Conservation (phyloP, 169 alveolate genomes). For the Plasmodium falciparum region DNA sequence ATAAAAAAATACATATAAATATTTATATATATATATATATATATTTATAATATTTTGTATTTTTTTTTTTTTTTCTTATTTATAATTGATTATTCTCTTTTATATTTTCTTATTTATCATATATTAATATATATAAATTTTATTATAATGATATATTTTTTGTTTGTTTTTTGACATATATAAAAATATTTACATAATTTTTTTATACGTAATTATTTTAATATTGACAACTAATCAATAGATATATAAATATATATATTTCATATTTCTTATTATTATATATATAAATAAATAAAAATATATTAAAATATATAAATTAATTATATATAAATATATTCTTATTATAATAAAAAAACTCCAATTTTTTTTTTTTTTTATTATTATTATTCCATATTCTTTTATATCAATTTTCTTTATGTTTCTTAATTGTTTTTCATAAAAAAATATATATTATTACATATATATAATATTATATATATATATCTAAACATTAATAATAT, state of each 20-base stretch:
- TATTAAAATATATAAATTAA: not conserved
- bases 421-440: too few species aligned
- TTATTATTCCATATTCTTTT: too few species aligned
- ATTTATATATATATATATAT: not conserved
- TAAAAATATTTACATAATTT: too few species aligned
- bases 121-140: not conserved
- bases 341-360: too few species aligned
- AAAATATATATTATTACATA: too few species aligned
- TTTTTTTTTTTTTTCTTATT: too few species aligned
- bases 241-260: not conserved
- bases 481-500: too few species aligned
- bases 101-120: not conserved
- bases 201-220: not conserved
- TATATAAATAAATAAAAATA: not conserved
- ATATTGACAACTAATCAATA: conserved; percentile 8
- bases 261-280: not conserved
- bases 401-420: too few species aligned
- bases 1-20: not conserved
- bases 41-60: not conserved
- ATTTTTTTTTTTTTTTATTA: too few species aligned
- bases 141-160: not conserved
- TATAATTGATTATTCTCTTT: not conserved
- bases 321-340: too few species aligned
- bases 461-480: too few species aligned
- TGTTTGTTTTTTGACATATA: not conserved